Evolutionary conservation across 768 basidiomycete species (phyloP).

Genomic region (Candolleomyces aberdarensis): DNA sequence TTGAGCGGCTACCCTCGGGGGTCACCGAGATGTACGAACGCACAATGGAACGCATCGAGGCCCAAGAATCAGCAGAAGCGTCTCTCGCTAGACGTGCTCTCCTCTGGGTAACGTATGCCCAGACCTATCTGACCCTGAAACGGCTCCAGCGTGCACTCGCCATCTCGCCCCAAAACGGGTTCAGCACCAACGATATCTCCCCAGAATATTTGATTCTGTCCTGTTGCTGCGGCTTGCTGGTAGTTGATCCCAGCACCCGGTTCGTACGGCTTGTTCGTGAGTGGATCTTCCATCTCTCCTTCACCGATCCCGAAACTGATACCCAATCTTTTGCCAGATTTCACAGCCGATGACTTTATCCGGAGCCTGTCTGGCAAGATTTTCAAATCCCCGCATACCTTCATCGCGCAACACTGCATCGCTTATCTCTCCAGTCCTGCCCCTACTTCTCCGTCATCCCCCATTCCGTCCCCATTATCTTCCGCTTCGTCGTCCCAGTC

Average conservation of each 20-base stretch:
- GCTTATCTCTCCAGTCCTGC: no score
- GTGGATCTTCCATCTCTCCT: neutral
- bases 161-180: neutral
- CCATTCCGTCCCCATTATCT: neutral
- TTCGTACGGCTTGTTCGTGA: conserved; percentile 3
- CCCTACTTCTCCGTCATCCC: neutral
- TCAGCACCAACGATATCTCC: neutral
- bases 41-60: conserved; percentile 1
- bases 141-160: neutral
- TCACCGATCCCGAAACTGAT: neutral
- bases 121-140: neutral
- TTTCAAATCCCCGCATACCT: neutral
- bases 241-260: neutral
- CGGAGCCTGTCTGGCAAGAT: neutral
- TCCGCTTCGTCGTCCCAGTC: no score
- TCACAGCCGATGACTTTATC: conserved; percentile 4
- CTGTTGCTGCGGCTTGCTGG: conserved; percentile 4
- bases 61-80: neutral
- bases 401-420: conserved; percentile 3
- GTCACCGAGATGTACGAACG: neutral
- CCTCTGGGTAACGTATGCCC: conserved; percentile 2
- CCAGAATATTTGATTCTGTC: neutral
- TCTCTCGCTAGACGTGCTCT: neutral
- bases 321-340: neutral
- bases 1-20: neutral